phyloP scores from a whole-genome alignment of 306 rosid species.

The Trifolium dubium region DNA sequence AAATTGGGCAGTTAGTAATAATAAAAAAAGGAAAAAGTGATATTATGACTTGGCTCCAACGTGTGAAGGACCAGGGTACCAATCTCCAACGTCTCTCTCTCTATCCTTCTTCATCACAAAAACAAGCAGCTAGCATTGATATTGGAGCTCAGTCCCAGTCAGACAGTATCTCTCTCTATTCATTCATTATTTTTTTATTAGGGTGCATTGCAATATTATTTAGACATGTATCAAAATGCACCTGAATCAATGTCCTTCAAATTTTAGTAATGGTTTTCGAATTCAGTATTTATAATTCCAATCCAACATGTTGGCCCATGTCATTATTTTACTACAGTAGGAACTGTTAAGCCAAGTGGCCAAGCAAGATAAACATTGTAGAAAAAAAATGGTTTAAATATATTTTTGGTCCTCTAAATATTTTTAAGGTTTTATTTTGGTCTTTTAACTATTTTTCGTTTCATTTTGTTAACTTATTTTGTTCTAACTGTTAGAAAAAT shows the following conservation, averaged over 20 bases:
- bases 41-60: slow-evolving; percentile 30
- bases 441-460: too few species aligned
- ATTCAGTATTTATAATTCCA: background rate
- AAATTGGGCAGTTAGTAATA: background rate
- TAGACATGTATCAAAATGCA: background rate
- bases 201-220: background rate
- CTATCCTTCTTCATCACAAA: slow-evolving; percentile 10
- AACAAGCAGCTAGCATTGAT: slow-evolving; percentile 43
- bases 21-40: slow-evolving; percentile 5
- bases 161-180: slow-evolving; percentile 31
- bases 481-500: too few species aligned
- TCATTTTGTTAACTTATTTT: too few species aligned
- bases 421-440: too few species aligned
- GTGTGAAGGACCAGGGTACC: slow-evolving; percentile 36
- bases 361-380: background rate
- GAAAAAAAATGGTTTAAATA: too few species aligned
- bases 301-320: background rate
- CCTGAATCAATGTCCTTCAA: background rate
- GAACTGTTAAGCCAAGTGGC: background rate
- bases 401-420: too few species aligned
- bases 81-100: slow-evolving; percentile 56
- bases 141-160: slow-evolving; percentile 10
- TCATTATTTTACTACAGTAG: background rate
- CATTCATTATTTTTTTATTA: background rate
- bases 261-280: background rate